Base-by-base conservation (phyloP, 495 filamentous ascomycete species). In the Lasiosphaeris hirsuta region DNA sequence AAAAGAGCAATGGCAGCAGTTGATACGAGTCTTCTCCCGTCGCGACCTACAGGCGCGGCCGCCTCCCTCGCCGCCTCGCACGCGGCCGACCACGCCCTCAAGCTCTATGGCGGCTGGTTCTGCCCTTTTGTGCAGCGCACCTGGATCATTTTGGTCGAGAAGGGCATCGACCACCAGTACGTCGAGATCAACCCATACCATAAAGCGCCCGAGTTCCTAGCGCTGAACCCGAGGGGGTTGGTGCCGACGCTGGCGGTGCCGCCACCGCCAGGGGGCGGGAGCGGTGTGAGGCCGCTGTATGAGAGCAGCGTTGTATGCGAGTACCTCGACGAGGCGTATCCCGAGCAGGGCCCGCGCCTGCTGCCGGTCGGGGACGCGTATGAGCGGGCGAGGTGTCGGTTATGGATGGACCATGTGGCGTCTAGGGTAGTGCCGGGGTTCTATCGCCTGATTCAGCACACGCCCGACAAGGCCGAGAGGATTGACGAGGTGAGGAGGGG, bases 141-240 rank as follows among this genome's bases (percentile, higher is more conserved):
- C 17, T 90, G 85, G 83, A 79, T 85, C 55, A 80, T 83, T 10
- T 74, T 90, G 37, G 81, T 81, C 62, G 86, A 90, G 70, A 89
- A 90, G 63, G 55, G 74, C n/a, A 84, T 88, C 50, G 82, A 84
- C 40, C 84, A 90, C 65, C 80, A 89, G 64, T 90, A 88, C 68
- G 78, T 89, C 61, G 85, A 92, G 63, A 77, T 86, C 61, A 87
- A 88, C 65, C 87, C 87, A 5, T 89, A 89, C 78, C 69, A 82
- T 66, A 90, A 90, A 62, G 79, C 78, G 0, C 68, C 78, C 34
- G 80, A 78, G 8, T 84, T 89, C 13, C 78, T 89, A 13, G 70
- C 74, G 6, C 78, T 90, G 40, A 90, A 90, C 60, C 87, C 86
- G 0, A 81, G 85, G 10, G 85, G 86, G 2, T 74, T 90, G 7